Base-by-base conservation (phyloP, 1,139 yeast genomes). In the Saccharomyces hybrid region DNA sequence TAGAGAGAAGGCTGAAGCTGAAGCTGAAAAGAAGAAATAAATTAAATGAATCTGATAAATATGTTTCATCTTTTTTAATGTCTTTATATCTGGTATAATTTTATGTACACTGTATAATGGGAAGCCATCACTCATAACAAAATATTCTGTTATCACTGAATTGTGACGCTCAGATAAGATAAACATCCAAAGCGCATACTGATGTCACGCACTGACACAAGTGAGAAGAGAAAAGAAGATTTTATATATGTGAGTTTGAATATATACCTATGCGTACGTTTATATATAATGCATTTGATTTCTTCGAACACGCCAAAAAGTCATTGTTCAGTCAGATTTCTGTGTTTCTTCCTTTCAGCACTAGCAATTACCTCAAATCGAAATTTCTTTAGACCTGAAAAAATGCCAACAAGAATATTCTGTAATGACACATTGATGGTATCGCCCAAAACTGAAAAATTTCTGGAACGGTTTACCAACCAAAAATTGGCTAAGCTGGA, bases 1-100 rank as follows among this genome's bases (percentile, higher is more conserved):
- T 72, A 84, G 77, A 75, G 97, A 90, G 69, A 83, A 83, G 82
- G 98, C 98, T 78, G 98, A 88, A 80, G 97, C 97, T 77, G 98
- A 91, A 82, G 97, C 96, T 81, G 97, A 89, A 73, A 90, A 90
- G 91, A 89, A 89, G 89, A 89, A 89, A 84, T 87, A 86, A 82
- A 42, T 46, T n/a, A 23, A 42, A 13, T 16, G 28, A 41, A 27
- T 30, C 9, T 28, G 47, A 26, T 44, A 20, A 23, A 16, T 38
- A 38, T 16, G 34, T 42, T 46, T 50, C 38, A 50, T 50, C 47
- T 26, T 50, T 46, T 47, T 27, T 44, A 50, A 47, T 50, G 41
- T 50, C 32, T 50, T 49, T 53, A 44, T 47, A 27, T 49, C 30
- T 46, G 48, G 44, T 31, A 32, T 56, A 47, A 44, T 50, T 53